Percentiles rank a stretch among this genome's conserved stretches.
Evolutionary conservation across 2,329 filamentous ascomycete genomes (phyloP).

Genomic region (Aaosphaeria pasadenensis): DNA sequence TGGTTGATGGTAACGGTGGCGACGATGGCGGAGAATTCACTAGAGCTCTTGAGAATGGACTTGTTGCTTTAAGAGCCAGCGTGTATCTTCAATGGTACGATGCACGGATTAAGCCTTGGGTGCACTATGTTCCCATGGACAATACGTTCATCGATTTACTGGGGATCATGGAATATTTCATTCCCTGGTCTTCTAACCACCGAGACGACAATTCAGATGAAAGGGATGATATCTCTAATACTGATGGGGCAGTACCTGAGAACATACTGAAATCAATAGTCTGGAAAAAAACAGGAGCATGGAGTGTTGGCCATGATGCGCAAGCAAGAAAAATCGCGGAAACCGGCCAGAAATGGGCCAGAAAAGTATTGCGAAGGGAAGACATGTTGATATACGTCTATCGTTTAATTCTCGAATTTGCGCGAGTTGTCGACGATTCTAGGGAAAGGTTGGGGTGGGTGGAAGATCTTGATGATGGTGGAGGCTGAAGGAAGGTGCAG

Average conservation of each 20-base stretch:
- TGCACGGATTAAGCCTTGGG: slow-evolving; percentile 65
- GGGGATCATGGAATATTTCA: slow-evolving; percentile 71
- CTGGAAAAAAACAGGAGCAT: background rate
- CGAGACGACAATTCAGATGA: background rate
- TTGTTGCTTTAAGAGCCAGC: slow-evolving; percentile 71
- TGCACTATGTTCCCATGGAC: slow-evolving; percentile 78
- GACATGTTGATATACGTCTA: slow-evolving; percentile 73
- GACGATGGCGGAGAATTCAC: slow-evolving; percentile 19
- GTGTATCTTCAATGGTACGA: slow-evolving; percentile 81
- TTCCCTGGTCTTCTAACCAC: slow-evolving; percentile 44
- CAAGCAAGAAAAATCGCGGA: slow-evolving; percentile 63
- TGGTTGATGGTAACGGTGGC: slow-evolving; percentile 61
- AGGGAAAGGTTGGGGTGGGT: slow-evolving; percentile 42
- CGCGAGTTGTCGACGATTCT: slow-evolving; percentile 41
- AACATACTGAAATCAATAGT: background rate
- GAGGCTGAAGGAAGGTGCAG: too few relatives aligned
- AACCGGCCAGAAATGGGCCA: slow-evolving; percentile 66
- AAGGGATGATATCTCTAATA: background rate
- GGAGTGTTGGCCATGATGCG: slow-evolving; percentile 43
- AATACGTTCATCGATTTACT: slow-evolving; percentile 65
- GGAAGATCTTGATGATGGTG: slow-evolving; percentile 13
- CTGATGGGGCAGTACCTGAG: background rate
- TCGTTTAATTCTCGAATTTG: slow-evolving; percentile 52
- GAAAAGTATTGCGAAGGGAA: slow-evolving; percentile 64
- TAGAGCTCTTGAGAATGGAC: slow-evolving; percentile 60